phyloP scores from a whole-genome alignment of 805 yeast genomes.

The Candida nonsorbophila region DNA sequence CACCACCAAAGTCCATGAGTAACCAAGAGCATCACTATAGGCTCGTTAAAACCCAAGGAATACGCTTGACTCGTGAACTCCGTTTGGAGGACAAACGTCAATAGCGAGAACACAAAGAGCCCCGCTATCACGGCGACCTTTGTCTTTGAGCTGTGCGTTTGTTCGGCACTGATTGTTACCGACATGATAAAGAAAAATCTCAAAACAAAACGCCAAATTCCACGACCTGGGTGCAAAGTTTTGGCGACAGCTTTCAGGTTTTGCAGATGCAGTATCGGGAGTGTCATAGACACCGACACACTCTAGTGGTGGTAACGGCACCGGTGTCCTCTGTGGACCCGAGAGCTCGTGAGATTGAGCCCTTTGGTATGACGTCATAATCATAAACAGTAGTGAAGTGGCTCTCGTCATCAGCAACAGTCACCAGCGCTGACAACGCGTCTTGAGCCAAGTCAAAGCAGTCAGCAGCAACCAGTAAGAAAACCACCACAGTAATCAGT shows the following conservation, averaged over 20 bases:
- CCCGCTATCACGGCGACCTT: slow-evolving; percentile 29
- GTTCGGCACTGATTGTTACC: slow-evolving; percentile 4
- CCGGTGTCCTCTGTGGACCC: too few relatives aligned
- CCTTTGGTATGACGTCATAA: too few relatives aligned
- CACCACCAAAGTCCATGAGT: slow-evolving; percentile 79
- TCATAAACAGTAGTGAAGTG: too few relatives aligned
- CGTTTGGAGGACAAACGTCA: slow-evolving; percentile 73
- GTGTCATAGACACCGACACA: too few relatives aligned
- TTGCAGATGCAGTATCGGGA: too few relatives aligned
- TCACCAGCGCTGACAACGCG: not conserved
- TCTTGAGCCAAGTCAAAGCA: not conserved
- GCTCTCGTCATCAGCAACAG: too few relatives aligned
- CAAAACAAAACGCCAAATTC: slow-evolving; percentile 1
- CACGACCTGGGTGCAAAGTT: slow-evolving; percentile 14
- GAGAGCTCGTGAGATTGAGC: too few relatives aligned
- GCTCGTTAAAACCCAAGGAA: slow-evolving; percentile 56
- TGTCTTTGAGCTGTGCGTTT: slow-evolving; percentile 24
- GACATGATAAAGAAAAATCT: slow-evolving; percentile 1
- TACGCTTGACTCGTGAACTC: slow-evolving; percentile 73
- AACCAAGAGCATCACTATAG: slow-evolving; percentile 56
- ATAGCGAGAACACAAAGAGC: slow-evolving; percentile 29
- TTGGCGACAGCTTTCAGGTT: too few relatives aligned
- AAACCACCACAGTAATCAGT: slow-evolving; percentile 1
- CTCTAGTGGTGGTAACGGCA: too few relatives aligned
- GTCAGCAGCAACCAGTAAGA: slow-evolving; percentile 1